Conservation (phyloP, 1,139 yeast species). For the Pichia sp. region DNA sequence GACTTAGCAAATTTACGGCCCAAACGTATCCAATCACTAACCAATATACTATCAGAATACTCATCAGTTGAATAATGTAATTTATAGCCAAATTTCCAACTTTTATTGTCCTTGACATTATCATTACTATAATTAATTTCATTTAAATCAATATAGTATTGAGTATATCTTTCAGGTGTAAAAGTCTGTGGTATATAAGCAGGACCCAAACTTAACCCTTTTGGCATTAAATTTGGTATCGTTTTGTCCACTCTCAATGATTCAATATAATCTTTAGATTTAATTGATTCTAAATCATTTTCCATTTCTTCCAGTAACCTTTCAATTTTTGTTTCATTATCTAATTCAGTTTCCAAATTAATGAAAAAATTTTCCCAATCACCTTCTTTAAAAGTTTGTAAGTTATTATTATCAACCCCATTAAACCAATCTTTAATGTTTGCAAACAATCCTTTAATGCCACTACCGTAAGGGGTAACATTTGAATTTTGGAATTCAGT, state of each 20-base stretch:
- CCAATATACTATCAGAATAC: constrained; percentile 50
- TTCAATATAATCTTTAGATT: constrained; percentile 13
- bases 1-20: constrained; percentile 46
- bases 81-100: constrained; percentile 50
- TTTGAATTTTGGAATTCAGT: constrained; percentile 35
- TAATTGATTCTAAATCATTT: constrained; percentile 4
- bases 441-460: not conserved
- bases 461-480: not conserved
- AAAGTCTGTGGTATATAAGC: constrained; percentile 65
- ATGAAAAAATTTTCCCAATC: constrained; percentile 27
- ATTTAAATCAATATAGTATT: constrained; percentile 61
- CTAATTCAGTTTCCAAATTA: constrained; percentile 26
- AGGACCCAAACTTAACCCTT: constrained; percentile 55
- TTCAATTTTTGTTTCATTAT: constrained; percentile 22
- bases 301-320: constrained; percentile 11
- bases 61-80: constrained; percentile 68
- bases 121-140: constrained; percentile 8
- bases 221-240: constrained; percentile 61
- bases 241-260: constrained; percentile 47
- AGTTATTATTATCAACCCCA: not conserved
- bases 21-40: constrained; percentile 51
- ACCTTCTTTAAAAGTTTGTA: constrained; percentile 18
- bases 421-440: not conserved
- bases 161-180: constrained; percentile 66
- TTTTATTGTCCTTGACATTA: constrained; percentile 3